Conservation (phyloP, 495 filamentous ascomycete genomes). For the Aspergillus funiculosus region DNA sequence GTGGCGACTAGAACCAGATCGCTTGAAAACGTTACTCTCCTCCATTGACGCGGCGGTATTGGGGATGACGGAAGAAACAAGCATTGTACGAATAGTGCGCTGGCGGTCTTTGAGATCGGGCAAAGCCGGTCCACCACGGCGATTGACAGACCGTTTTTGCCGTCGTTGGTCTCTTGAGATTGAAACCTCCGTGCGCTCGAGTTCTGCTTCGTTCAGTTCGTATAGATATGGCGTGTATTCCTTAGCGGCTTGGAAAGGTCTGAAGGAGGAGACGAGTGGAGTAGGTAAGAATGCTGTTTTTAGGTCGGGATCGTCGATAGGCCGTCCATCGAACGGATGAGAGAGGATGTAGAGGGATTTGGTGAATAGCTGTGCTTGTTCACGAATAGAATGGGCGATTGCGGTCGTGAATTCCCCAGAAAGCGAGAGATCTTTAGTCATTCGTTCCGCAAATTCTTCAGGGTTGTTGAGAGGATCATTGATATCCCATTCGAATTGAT, state of each 20-base stretch:
- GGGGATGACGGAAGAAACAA: conserved; percentile 86
- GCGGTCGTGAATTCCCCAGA: conserved; percentile 95
- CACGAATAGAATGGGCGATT: conserved; percentile 93
- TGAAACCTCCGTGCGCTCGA: conserved; percentile 86
- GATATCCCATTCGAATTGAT: conserved; percentile 99
- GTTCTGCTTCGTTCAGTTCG: conserved; percentile 83
- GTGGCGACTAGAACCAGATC: conserved; percentile 51
- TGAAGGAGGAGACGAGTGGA: conserved; percentile 74
- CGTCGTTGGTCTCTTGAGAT: conserved; percentile 87
- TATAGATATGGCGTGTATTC: conserved; percentile 91
- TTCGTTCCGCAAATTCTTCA: conserved; percentile 84
- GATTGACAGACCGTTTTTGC: conserved; percentile 91
- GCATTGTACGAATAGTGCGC: conserved; percentile 80
- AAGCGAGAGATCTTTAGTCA: conserved; percentile 86
- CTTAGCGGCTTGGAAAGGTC: conserved; percentile 83
- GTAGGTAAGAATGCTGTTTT: conserved; percentile 78
- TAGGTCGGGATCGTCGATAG: conserved; percentile 86
- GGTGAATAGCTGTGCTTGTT: conserved; percentile 90
- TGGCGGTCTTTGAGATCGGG: conserved; percentile 94
- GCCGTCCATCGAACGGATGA: conserved; percentile 91
- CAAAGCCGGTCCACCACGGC: conserved; percentile 86
- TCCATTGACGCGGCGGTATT: conserved; percentile 77
- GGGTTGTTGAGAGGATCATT: conserved; percentile 90
- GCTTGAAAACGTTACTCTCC: conserved; percentile 80
- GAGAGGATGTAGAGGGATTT: conserved; percentile 87